A percentile compares a stretch with the other conserved stretches of the same genome.
phyloP scores from a whole-genome alignment of 352 stramenopile genomes.

The Phytophthora sojae region DNA sequence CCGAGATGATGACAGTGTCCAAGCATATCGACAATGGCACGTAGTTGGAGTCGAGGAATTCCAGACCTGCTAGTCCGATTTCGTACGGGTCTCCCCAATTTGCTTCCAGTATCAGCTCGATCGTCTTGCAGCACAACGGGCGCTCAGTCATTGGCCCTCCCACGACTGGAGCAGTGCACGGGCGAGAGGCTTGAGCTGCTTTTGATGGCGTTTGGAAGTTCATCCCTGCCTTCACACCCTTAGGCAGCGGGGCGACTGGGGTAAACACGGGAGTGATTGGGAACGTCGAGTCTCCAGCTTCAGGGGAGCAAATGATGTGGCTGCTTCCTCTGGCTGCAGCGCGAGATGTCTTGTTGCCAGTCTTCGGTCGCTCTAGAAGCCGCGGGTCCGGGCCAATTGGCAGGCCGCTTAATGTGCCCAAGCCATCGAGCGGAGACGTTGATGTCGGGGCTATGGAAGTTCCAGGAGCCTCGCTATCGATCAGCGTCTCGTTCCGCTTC shows the following conservation, averaged over 20 bases:
- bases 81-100: slow-evolving; percentile 83
- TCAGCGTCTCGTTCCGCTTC: slow-evolving; percentile 38
- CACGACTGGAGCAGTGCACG: slow-evolving; percentile 70
- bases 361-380: slow-evolving; percentile 59
- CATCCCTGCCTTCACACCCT: slow-evolving; percentile 46
- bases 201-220: slow-evolving; percentile 39
- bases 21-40: slow-evolving; percentile 40
- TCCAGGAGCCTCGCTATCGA: not conserved
- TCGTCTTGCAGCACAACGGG: slow-evolving; percentile 51
- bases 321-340: slow-evolving; percentile 31
- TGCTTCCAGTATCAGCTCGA: slow-evolving; percentile 67
- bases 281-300: slow-evolving; percentile 11
- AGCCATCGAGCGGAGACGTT: not conserved
- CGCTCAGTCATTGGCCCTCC: slow-evolving; percentile 51
- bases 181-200: slow-evolving; percentile 29
- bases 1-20: slow-evolving; percentile 39
- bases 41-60: slow-evolving; percentile 72
- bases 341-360: slow-evolving; percentile 51
- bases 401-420: not conserved
- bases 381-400: slow-evolving; percentile 23
- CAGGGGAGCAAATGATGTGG: slow-evolving; percentile 27
- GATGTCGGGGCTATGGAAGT: not conserved
- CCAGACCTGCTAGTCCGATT: slow-evolving; percentile 61
- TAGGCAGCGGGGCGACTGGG: slow-evolving; percentile 52
- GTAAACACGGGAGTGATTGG: slow-evolving; percentile 23